Percentiles rank a stretch among this genome's conserved stretches.
Evolutionary conservation across 2,329 filamentous ascomycete genomes (phyloP).

Genomic region (Aspergillus sp.): DNA sequence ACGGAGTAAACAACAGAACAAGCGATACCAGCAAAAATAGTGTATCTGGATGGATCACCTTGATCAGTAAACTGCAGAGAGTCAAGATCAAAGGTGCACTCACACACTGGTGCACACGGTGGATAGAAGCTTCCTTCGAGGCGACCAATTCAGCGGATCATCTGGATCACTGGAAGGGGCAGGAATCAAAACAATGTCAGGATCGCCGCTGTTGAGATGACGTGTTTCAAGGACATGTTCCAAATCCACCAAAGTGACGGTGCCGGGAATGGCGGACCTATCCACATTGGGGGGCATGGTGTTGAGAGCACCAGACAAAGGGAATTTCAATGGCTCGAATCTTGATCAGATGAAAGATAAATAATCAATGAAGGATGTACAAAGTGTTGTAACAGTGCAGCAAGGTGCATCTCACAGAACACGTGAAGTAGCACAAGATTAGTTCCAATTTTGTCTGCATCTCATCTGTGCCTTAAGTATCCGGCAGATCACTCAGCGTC

Average conservation of each 20-base stretch:
- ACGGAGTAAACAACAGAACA: conserved; percentile 37
- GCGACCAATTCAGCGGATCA: conserved; percentile 45
- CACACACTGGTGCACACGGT: conserved; percentile 39
- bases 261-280: conserved; percentile 35
- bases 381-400: too few relatives aligned
- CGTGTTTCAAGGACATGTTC: conserved; percentile 28
- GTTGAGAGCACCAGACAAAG: neutral
- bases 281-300: conserved; percentile 24
- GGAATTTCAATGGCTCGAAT: too few relatives aligned
- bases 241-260: conserved; percentile 40
- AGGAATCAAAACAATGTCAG: conserved; percentile 40
- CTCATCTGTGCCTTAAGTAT: too few relatives aligned
- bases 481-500: too few relatives aligned
- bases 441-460: too few relatives aligned
- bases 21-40: conserved; percentile 32
- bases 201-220: conserved; percentile 22
- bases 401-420: too few relatives aligned
- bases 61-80: too few relatives aligned
- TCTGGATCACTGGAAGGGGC: conserved; percentile 42
- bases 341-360: too few relatives aligned
- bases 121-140: conserved; percentile 37
- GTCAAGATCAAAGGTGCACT: conserved; percentile 7
- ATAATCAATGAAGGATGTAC: too few relatives aligned
- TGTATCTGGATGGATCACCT: conserved; percentile 24
- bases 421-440: too few relatives aligned